Base-by-base conservation (phyloP, 441 rosid genomes). In the Gossypium trilobum region DNA sequence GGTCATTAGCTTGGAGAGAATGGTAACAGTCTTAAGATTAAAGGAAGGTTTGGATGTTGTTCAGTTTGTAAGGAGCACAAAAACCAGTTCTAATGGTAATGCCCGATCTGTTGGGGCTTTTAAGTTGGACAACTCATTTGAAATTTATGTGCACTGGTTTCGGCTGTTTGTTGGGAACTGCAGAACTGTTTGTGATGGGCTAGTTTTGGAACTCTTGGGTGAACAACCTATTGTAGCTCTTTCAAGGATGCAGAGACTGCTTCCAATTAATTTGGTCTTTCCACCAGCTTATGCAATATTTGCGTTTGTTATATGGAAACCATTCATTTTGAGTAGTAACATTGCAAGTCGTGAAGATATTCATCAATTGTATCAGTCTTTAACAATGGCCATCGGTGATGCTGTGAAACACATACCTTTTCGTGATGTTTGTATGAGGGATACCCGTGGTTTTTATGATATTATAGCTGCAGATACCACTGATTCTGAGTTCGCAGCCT, bases 241-340 rank as follows among this genome's bases (percentile, higher is more conserved):
- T 75, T 90, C 92, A 56, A 89, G 96, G 84, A 93, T 93, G 97
- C 99, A 96, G 81, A 88, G 90, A 73, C 79, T 89, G 84, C 92
- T 96, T 39, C 97, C 98, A 54, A 84, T 93, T 68, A 79, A 82
- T 70, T 87, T 93, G 87, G 97, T 93, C 71, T 88, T 93, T 73
- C 99, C 97, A 42, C 98, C 99, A 36, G 97, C 97, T 25, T 93
- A 85, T 81, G 83, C 91, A 54, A 87, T 96, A 78, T 85, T 91
- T 77, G 95, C 97, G 10, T 88, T 90, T 78, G 86, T 93, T 74
- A 73, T 84, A 14, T 96, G 99, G 99, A 87, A 85, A 78, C 87
- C 91, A 39, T 85, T 91, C 78, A 79, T 91, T 83, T 74, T 78
- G 54, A 87, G 65, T 70, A 78, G 81, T 48, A 87, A 77, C 82